These are phyloP conservation scores for Pseudogymnoascus sp. DNA, from an alignment of 2,329 filamentous ascomycete species.

Conservation along the genomic window DNA sequence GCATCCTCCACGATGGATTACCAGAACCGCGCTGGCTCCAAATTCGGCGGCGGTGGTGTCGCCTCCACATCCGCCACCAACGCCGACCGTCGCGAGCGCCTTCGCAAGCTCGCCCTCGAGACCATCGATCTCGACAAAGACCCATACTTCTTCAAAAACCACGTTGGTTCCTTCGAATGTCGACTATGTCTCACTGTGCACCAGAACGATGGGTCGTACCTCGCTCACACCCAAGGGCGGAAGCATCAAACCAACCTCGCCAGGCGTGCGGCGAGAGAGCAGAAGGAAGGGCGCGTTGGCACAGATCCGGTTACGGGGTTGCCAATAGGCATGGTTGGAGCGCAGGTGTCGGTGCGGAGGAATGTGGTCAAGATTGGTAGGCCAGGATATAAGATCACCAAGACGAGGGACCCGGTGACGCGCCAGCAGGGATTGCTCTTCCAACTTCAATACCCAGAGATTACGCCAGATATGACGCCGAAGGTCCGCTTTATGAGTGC, in stretches of 20 bases:
- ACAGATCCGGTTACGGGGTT: conserved; percentile 61
- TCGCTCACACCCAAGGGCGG: conserved; percentile 94
- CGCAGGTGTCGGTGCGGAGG: conserved; percentile 53
- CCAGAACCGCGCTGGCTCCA: conserved; percentile 91
- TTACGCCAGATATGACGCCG: conserved; percentile 64
- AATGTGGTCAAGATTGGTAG: conserved; percentile 92
- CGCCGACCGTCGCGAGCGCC: conserved; percentile 91
- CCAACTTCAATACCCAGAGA: conserved; percentile 92
- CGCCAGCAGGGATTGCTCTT: conserved; percentile 88
- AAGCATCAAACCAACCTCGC: conserved; percentile 99
- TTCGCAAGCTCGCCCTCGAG: conserved; percentile 96
- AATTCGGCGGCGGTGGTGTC: conserved; percentile 95
- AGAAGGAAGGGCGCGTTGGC: conserved; percentile 69
- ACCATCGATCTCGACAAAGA: conserved; percentile 99
- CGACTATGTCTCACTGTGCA: conserved; percentile 94
- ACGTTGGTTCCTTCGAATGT: conserved; percentile 96
- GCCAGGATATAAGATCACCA: conserved; percentile 96
- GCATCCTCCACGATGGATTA: conserved; percentile 49
- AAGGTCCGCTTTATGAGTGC: conserved; percentile 96
- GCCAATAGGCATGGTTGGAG: conserved; percentile 67
- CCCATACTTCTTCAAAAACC: conserved; percentile 99
- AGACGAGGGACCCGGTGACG: conserved; percentile 82
- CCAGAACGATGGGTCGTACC: conserved; percentile 98
- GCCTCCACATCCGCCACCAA: conserved; percentile 90
- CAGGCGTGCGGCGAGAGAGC: conserved; percentile 87